Evolutionary conservation across 164 flowering plant genomes (phyloP), one percentile per base, ranked within the genome.

Genomic region (Nymphaea thermarum): DNA sequence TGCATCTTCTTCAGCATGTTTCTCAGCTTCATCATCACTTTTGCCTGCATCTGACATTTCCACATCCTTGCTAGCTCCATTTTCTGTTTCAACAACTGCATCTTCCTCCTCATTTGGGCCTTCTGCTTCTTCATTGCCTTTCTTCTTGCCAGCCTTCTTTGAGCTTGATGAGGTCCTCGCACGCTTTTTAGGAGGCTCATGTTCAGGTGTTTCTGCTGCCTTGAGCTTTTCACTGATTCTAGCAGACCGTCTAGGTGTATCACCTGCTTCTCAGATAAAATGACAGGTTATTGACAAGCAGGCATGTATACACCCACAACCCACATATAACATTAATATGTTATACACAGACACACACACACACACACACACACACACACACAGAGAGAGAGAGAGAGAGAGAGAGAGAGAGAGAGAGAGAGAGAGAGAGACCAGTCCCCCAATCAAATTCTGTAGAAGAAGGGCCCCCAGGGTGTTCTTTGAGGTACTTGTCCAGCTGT

Each of bases 181-280:
- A 11, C 64, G 64, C 64, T 84, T 84, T 71, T 71, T 80, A 3
- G 79, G 75, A 1, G 81, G 70, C 65, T 75, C 80, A 59, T 62
- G 69, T 63, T 75, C 80, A 5, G 85, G 83, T n/a, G 76, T 42
- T 65, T 74, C 81, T 4, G 74, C 68, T 25, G 80, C 74, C 75
- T 83, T 85, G 42, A 77, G 45, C 67, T 82, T 83, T 67, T 70
- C 80, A 72, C 76, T 82, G 14, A 85, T 72, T 70, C 86, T 76
- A 6, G 80, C 71, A 73, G 89, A 85, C 45, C 89, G 80, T 67
- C 89, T 74, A 36, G 89, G 89, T 11, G 85, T 80, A 65, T 82
- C 85, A 66, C 88, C 86, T 81, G 77, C 66, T 25, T 25, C 36
- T 1, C 36, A 25, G 36, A 25, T 25, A 25, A 25, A 25, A 25